These are phyloP conservation scores for Pelargonium hybrid DNA, from an alignment of 441 rosid genomes.

Conservation along the genomic window DNA sequence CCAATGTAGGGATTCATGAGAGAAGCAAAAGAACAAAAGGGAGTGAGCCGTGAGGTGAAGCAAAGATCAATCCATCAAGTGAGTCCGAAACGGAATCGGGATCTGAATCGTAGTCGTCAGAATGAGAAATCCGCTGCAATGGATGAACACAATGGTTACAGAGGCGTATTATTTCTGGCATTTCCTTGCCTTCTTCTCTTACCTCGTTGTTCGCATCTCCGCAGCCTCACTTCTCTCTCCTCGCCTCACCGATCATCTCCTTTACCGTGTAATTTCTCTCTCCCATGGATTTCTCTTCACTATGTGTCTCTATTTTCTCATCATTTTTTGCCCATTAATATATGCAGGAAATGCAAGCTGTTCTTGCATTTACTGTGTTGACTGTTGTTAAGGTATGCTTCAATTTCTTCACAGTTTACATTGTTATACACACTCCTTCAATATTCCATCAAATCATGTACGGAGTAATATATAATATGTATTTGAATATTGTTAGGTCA, in stretches of 20 bases:
- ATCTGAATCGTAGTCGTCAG: too few relatives aligned
- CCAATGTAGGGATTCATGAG: too few relatives aligned
- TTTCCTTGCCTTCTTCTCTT: constrained; percentile 65
- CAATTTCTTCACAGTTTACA: neutral
- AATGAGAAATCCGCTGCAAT: constrained; percentile 28
- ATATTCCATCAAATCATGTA: too few relatives aligned
- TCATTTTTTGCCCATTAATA: neutral
- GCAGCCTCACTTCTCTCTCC: constrained; percentile 35
- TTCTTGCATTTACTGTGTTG: constrained; percentile 45
- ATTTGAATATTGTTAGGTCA: too few relatives aligned
- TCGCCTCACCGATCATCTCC: constrained; percentile 29
- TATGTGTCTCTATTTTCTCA: neutral
- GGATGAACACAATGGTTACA: constrained; percentile 39
- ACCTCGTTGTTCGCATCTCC: constrained; percentile 51
- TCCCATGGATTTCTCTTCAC: neutral
- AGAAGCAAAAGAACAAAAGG: too few relatives aligned
- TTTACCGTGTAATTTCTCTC: constrained; percentile 33
- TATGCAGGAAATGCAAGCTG: constrained; percentile 73
- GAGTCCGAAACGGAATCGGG: too few relatives aligned
- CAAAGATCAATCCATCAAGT: too few relatives aligned
- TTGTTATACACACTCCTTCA: too few relatives aligned
- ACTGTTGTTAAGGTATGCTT: constrained; percentile 45
- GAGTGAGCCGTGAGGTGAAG: too few relatives aligned
- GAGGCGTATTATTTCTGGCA: constrained; percentile 63
- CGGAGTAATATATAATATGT: too few relatives aligned